Base-by-base conservation (phyloP, 1,284 basidiomycete genomes). In the Coniophora puteana region DNA sequence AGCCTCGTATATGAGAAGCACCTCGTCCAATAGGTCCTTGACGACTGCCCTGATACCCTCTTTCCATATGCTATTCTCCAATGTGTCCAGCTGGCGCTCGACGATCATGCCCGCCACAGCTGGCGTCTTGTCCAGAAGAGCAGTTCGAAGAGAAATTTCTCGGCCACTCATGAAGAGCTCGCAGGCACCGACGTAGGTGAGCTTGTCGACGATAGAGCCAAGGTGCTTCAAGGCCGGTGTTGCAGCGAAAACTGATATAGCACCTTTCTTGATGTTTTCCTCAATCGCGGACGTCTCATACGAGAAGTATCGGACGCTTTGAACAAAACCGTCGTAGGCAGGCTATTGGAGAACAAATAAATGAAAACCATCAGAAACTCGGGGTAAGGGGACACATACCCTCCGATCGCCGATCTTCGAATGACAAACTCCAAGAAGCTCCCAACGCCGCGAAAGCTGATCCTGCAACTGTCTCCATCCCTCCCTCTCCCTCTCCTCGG, bases 371-470 rank as follows among this genome's bases (percentile, higher is more conserved):
- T 14, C 33, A 36, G 4, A 24, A 22, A 24, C 20, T 36, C 11
- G 32, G 11, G 39, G 41, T 20, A 26, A n/a, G n/a, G 14, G 18
- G 28, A 18, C 23, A 53, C 67, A 12, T 33, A 82, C 83, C 72
- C 75, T 77, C 14, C 83, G 69, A 52, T 92, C 82, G 0, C 80
- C 80, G 30, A 78, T 80, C 58, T 86, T 90, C 28, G 73, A 70
- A 54, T 78, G 79, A 55, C 86, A 90, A 3, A 83, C 77, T 0
- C 77, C 88, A 17, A 93, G 66, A n/a, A 92, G 62, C 59, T 93
- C 89, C 72, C 80, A 90, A 28, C 89, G 67, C 28, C 80, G 72
- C 49, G 74, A 78, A 22, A 89, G 46, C 49, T 83, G 79, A 18
- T 80, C 74, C 44, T 76, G 70, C 4, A 89, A 66, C 44, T 76